Evolutionary conservation across 805 yeast genomes (phyloP).

Genomic region (Sugiyamaella marilandica): DNA sequence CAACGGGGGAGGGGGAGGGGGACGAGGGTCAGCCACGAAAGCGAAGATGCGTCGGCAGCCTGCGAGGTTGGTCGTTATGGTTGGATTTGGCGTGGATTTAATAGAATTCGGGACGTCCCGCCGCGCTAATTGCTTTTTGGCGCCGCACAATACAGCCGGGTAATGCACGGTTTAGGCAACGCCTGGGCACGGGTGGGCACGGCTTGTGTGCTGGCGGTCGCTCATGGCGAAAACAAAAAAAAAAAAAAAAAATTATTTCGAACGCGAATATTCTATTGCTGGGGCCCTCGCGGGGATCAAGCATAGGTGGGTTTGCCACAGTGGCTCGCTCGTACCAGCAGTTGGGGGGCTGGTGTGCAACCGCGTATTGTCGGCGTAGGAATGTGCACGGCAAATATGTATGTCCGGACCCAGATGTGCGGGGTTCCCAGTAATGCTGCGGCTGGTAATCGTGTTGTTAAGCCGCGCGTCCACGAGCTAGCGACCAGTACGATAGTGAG

Average conservation of each 20-base stretch:
- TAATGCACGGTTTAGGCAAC: background rate
- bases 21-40: slow-evolving; percentile 2
- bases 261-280: no score
- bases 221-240: no score
- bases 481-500: no score
- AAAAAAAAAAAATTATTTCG: no score
- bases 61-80: slow-evolving; percentile 3
- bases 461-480: no score
- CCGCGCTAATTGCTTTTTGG: background rate
- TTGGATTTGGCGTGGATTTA: background rate
- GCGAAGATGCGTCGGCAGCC: background rate
- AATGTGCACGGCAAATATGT: background rate
- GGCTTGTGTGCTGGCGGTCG: no score
- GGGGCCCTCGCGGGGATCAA: no score
- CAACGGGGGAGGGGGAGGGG: background rate
- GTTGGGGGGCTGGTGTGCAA: no score
- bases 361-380: background rate
- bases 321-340: no score
- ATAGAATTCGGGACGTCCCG: background rate
- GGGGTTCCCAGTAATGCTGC: background rate
- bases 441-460: no score
- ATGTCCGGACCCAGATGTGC: background rate
- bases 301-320: no score
- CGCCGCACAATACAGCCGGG: background rate
- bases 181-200: background rate